Conservation (phyloP, 345 rosid genomes). For the Limnanthes douglasii region DNA sequence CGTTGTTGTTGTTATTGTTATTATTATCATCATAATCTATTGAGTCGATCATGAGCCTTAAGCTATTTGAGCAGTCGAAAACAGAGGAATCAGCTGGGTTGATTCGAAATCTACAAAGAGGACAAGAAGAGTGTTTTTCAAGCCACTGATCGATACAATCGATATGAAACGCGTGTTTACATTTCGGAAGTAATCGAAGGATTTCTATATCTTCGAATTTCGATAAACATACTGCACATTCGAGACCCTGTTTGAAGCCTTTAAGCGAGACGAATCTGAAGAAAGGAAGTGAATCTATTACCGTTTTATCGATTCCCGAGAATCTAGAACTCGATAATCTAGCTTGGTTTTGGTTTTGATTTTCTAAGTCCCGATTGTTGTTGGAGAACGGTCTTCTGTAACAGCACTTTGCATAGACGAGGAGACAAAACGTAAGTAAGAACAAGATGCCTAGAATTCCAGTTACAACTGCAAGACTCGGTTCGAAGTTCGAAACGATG, state of each 20-base stretch:
- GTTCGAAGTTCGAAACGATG: conserved; percentile 35
- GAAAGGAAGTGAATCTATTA: conserved; percentile 75
- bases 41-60: conserved; percentile 40
- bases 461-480: conserved; percentile 74
- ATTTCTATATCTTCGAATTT: conserved; percentile 72
- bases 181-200: conserved; percentile 58
- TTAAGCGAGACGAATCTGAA: conserved; percentile 63
- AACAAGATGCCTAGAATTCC: conserved; percentile 62
- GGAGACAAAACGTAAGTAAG: conserved; percentile 42
- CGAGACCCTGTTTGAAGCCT: conserved; percentile 70
- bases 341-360: no score
- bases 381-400: conserved; percentile 20
- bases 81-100: conserved; percentile 33
- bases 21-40: no score
- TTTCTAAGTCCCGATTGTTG: conserved; percentile 10
- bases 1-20: conserved; percentile 16
- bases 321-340: conserved; percentile 20
- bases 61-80: conserved; percentile 38
- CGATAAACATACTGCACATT: conserved; percentile 76
- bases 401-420: conserved; percentile 59
- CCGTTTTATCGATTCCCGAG: conserved; percentile 71
- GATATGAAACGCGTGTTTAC: conserved; percentile 82
- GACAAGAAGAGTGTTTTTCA: conserved; percentile 80
- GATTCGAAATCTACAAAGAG: conserved; percentile 57
- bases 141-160: conserved; percentile 86